Base-by-base conservation (phyloP, 2,329 filamentous ascomycete species). In the Elsinoe necatrix region DNA sequence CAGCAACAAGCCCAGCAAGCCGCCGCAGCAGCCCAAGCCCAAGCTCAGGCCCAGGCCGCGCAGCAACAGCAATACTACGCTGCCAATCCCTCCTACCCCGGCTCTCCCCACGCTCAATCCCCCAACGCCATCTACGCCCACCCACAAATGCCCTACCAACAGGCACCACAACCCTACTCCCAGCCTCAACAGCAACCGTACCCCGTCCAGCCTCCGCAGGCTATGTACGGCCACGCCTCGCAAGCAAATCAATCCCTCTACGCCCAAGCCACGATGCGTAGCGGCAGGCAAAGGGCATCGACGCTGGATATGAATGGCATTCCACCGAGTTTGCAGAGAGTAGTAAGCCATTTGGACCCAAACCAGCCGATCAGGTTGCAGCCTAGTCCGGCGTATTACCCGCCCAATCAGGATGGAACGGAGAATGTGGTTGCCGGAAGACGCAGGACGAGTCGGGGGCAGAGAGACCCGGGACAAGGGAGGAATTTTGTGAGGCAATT, bases 351-450 rank as follows among this genome's bases (percentile, higher is more conserved):
- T 71, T 80, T 98, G 43, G 93, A 98, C 67, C 93, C 93, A 1
- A 97, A 84, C 64, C 88, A 91, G 59, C 93, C 93, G 0, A 97
- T 98, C 65, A 83, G 93, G 51, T 73, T 97, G 57, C 93, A 98
- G 68, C 93, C 93, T 1, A 96, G 90, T 64, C 93, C 93, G 4
- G 93, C 93, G 1, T 98, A 98, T 72, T 98, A 97, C 65, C 93
- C 93, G 9, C 93, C 93, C 18, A 88, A 92, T 1, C 84, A 87
- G 5, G 92, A 97, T 62, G 88, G 81, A 90, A 65, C 81, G 91
- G 68, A 86, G 87, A 45, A 45, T 18, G 41, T 45, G 23, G 41
- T 45, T 18, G 41, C 41, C n/a, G 41, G 41, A 25, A n/a, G 41
- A 45, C 2, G 41, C 43, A 92, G 89, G 27, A 68, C 66, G 20